Conservation (phyloP, 495 filamentous ascomycete genomes). For the Neurospora africana region DNA sequence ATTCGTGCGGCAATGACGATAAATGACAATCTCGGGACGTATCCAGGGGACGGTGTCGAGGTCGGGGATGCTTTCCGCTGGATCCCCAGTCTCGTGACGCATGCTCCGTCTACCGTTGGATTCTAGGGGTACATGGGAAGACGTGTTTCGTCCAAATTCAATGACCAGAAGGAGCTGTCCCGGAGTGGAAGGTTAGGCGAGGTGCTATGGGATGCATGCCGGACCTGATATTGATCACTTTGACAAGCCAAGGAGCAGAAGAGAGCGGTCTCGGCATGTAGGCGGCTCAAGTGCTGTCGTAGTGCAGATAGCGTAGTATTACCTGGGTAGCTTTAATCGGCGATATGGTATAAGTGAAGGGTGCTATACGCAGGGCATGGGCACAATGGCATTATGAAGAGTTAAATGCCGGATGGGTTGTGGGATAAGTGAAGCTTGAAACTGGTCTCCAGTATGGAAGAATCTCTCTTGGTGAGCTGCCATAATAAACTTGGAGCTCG, state of each 20-base stretch:
- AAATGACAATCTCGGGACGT: neutral
- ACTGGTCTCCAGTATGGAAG: too few relatives aligned
- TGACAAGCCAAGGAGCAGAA: neutral
- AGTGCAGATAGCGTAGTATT: neutral
- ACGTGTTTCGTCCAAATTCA: neutral
- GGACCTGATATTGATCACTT: neutral
- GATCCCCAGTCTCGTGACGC: neutral
- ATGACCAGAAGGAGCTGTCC: neutral
- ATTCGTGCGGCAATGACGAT: neutral
- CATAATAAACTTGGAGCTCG: neutral
- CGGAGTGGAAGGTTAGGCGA: neutral
- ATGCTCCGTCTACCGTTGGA: neutral
- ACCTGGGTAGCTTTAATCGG: neutral
- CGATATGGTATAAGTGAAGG: neutral
- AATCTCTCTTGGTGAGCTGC: neutral
- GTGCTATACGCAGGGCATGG: neutral
- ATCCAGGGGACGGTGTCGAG: neutral
- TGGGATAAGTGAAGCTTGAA: neutral
- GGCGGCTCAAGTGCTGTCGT: neutral
- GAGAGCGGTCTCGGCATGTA: neutral
- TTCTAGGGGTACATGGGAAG: neutral
- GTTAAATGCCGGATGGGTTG: neutral
- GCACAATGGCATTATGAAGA: neutral
- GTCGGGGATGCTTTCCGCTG: neutral
- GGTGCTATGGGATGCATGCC: neutral